Evolutionary conservation across 169 alveolate species (phyloP).

Genomic region (Babesia caballi): DNA sequence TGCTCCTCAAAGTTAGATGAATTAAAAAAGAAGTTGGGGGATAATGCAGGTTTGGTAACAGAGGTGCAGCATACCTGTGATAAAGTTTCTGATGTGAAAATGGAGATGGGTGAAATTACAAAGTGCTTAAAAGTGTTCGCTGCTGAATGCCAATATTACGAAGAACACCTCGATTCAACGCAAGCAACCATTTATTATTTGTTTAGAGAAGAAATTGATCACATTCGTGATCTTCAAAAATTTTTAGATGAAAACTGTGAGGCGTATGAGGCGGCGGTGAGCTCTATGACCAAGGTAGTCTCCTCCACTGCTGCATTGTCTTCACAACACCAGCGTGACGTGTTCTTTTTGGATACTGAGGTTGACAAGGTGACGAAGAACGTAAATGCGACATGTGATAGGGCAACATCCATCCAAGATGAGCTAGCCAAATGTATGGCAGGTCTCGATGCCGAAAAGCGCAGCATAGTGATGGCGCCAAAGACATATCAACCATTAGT

Average conservation of each 20-base stretch:
- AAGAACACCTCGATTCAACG: background rate
- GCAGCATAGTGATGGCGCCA: background rate
- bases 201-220: background rate
- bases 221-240: background rate
- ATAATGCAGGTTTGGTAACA: background rate
- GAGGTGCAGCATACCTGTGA: background rate
- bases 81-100: background rate
- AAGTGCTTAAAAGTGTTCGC: background rate
- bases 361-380: background rate
- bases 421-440: background rate
- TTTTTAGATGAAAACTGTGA: background rate
- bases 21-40: background rate
- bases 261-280: background rate
- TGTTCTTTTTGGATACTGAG: background rate
- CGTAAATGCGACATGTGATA: background rate
- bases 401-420: background rate
- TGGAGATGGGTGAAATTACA: background rate
- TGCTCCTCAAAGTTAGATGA: background rate
- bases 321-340: background rate
- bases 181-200: background rate
- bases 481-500: background rate
- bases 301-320: background rate
- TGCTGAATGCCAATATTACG: background rate
- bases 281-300: background rate
- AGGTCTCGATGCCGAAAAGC: conserved; percentile 10